Evolutionary conservation across 192 early-diverging fungal genomes (phyloP), one percentile per base, ranked within the genome.

Genomic region (Umbelopsis sp.): DNA sequence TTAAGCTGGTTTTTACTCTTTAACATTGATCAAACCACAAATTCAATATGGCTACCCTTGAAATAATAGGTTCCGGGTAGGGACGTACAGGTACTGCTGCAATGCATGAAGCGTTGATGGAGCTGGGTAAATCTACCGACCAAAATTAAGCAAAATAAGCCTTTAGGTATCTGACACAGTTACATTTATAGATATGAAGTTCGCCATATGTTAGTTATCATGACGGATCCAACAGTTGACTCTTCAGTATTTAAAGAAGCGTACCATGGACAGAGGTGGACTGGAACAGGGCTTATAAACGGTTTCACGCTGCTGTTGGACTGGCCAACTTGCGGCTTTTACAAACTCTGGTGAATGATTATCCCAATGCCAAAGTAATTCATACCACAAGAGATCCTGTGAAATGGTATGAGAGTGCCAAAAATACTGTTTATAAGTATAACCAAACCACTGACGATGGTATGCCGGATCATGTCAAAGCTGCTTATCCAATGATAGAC

Each of bases 321-420:
- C 25, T 70, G 32, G 44, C 68, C 74, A 2, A 43, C 74, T 1
- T 53, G 24, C 45, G 43, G 56, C 17, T 66, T 70, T 14, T 75
- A 75, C 24, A 51, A 70, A 45, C 70, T 17, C 22, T 75, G 16
- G 41, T 65, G 34, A 31, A 66, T 11, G 29, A 66, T 6, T 75
- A 75, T 26, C 74, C 74, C n/a, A 49, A 75, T 2, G 74, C 74
- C 31, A 75, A 75, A 45, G 62, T 75, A 3, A 44, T 75, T 12
- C 56, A 69, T n/a, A 70, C 74, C 11, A 59, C 69, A 10, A 52
- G 74, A 2, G 52, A 51, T 26, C 67, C 68, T 0, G 74, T 70
- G 5, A 53, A 43, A 12, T 75, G 74, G 74, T 75, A 75, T 20
- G 65, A 36, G 20, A 70, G 34, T 22, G 22, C 31, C 32, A 32